A percentile compares a stretch with the other conserved stretches of the same genome.
phyloP scores from a whole-genome alignment of 495 filamentous ascomycete species.

The Aspergillus heteromorphus region DNA sequence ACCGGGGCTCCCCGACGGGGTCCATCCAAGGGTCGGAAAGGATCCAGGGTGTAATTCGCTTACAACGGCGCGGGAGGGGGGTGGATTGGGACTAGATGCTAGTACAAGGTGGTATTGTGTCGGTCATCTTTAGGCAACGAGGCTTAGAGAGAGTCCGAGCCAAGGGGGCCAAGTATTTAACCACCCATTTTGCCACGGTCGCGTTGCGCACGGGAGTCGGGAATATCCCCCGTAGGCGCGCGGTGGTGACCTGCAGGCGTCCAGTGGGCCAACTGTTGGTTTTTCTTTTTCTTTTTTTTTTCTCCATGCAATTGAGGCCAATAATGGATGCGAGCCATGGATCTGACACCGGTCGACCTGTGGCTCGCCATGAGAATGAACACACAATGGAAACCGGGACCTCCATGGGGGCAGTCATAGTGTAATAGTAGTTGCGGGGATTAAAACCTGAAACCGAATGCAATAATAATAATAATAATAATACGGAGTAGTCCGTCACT shows the following conservation, averaged over 20 bases:
- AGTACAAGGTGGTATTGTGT: not conserved
- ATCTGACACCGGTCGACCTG: not conserved
- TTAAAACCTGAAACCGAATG: not conserved
- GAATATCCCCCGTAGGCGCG: no score
- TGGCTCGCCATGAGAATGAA: not conserved
- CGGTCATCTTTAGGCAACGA: constrained; percentile 2
- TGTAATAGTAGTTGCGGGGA: not conserved
- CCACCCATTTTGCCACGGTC: constrained; percentile 2
- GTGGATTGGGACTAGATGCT: not conserved
- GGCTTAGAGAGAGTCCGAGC: not conserved
- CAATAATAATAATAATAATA: no score
- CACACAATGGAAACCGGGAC: not conserved
- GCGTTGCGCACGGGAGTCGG: not conserved
- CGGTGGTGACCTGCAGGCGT: not conserved
- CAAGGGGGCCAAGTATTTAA: constrained; percentile 3
- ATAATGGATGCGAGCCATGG: constrained; percentile 4
- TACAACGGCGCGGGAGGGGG: not conserved
- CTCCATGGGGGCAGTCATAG: not conserved
- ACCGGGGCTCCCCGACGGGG: constrained; percentile 1
- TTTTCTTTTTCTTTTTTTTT: no score
- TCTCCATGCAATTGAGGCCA: not conserved
- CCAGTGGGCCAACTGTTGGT: not conserved
- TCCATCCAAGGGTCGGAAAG: not conserved
- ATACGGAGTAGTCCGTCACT: no score
- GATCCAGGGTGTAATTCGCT: not conserved